Percentiles rank a stretch among this genome's conserved stretches.
Evolutionary conservation across 345 rosid species (phyloP).

Genomic region (Populus deltoides): DNA sequence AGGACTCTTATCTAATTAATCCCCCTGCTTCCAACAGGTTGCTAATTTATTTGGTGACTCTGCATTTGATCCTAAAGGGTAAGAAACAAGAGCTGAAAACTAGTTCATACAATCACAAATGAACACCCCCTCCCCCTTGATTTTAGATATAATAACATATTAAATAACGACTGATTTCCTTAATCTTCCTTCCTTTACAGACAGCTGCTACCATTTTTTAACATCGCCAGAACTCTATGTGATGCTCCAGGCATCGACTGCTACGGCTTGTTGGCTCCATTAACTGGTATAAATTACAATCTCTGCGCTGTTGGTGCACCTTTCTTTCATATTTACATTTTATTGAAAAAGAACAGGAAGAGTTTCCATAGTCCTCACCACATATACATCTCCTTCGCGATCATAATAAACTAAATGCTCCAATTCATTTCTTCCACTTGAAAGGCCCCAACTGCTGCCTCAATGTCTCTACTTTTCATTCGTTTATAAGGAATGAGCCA

Average conservation of each 20-base stretch:
- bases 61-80: slow-evolving; percentile 90
- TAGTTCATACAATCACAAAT: no score
- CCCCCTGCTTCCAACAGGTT: slow-evolving; percentile 40
- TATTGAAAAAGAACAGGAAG: no score
- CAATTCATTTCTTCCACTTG: not conserved
- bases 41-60: slow-evolving; percentile 47
- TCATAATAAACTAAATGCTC: not conserved
- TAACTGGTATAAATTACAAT: slow-evolving; percentile 52
- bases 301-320: not conserved
- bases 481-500: slow-evolving; percentile 60
- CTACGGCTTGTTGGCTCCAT: slow-evolving; percentile 56
- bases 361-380: no score
- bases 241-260: slow-evolving; percentile 62
- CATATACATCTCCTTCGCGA: not conserved
- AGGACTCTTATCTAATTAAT: no score
- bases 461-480: slow-evolving; percentile 56
- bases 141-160: no score
- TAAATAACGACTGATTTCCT: no score
- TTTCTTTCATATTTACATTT: no score
- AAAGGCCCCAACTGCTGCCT: slow-evolving; percentile 86
- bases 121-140: no score
- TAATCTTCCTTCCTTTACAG: no score
- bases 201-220: slow-evolving; percentile 18
- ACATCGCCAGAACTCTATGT: slow-evolving; percentile 52
- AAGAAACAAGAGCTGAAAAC: slow-evolving; percentile 5